Evolutionary conservation across 495 filamentous ascomycete species (phyloP).

Genomic region (Hypoxylon fragiforme): DNA sequence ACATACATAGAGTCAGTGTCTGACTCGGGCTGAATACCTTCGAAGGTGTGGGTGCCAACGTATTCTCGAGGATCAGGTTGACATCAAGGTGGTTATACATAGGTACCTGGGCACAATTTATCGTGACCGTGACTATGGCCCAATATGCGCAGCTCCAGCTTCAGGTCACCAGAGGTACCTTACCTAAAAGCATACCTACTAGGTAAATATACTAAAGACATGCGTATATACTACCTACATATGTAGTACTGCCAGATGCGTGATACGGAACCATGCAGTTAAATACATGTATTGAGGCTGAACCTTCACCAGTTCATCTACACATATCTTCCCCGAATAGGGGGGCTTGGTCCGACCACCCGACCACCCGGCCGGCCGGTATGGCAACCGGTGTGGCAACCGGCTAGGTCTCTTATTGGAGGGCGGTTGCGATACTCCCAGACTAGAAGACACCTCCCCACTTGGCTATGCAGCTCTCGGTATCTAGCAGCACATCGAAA

Average conservation of each 20-base stretch:
- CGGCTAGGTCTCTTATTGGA: slow-evolving; percentile 21
- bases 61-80: too few species aligned
- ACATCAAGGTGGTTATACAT: too few species aligned
- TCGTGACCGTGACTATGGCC: too few species aligned
- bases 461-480: not conserved
- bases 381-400: slow-evolving; percentile 5
- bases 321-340: not conserved
- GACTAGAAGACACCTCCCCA: slow-evolving; percentile 2
- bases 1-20: too few species aligned
- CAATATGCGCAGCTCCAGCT: too few species aligned
- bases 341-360: not conserved
- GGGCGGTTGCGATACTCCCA: not conserved
- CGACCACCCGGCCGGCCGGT: not conserved
- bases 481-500: not conserved
- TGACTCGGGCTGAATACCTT: too few species aligned
- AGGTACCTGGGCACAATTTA: too few species aligned
- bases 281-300: slow-evolving; percentile 14
- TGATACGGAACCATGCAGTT: not conserved
- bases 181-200: not conserved
- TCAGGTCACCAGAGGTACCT: not conserved
- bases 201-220: not conserved
- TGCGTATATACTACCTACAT: not conserved
- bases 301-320: slow-evolving; percentile 8
- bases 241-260: not conserved
- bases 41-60: too few species aligned